These are phyloP conservation scores for Boletus bicolor DNA, from an alignment of 768 basidiomycete species.

Conservation along the genomic window DNA sequence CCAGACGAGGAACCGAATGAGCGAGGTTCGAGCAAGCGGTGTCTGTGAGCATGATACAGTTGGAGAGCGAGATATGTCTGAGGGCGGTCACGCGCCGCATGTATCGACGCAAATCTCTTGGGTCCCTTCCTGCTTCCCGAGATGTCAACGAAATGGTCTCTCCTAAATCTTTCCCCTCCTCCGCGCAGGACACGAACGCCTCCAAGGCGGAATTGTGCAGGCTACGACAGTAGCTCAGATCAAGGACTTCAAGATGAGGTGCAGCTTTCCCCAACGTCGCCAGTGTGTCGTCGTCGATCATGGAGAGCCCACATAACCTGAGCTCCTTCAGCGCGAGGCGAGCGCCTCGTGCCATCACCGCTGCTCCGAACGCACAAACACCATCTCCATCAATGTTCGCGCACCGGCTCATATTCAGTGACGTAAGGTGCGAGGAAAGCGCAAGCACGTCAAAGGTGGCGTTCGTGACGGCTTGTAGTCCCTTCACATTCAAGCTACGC, in stretches of 20 bases:
- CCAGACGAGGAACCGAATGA: constrained; percentile 64
- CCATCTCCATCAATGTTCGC: constrained; percentile 63
- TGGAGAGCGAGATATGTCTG: constrained; percentile 71
- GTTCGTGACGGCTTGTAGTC: constrained; percentile 66
- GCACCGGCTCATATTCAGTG: constrained; percentile 73
- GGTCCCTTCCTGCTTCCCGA: constrained; percentile 62
- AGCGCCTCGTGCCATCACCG: constrained; percentile 45
- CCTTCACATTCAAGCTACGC: constrained; percentile 59
- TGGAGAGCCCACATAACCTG: constrained; percentile 63
- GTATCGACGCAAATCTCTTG: constrained; percentile 45
- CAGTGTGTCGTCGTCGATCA: constrained; percentile 60
- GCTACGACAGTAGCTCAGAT: constrained; percentile 69
- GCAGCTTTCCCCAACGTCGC: constrained; percentile 62
- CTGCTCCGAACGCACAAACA: constrained; percentile 45
- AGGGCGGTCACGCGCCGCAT: constrained; percentile 64
- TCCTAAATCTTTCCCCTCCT: constrained; percentile 23
- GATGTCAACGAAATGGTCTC: constrained; percentile 53
- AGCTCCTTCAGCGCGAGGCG: constrained; percentile 58
- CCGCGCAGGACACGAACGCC: constrained; percentile 59
- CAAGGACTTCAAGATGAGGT: constrained; percentile 73
- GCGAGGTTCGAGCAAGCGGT: constrained; percentile 71
- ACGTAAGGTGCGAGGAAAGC: constrained; percentile 52
- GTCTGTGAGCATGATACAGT: constrained; percentile 70
- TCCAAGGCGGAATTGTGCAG: constrained; percentile 75
- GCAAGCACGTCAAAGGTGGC: constrained; percentile 68